These are phyloP conservation scores for Claviceps fusiformis DNA, from an alignment of 2,329 filamentous ascomycete genomes.

Conservation along the genomic window DNA sequence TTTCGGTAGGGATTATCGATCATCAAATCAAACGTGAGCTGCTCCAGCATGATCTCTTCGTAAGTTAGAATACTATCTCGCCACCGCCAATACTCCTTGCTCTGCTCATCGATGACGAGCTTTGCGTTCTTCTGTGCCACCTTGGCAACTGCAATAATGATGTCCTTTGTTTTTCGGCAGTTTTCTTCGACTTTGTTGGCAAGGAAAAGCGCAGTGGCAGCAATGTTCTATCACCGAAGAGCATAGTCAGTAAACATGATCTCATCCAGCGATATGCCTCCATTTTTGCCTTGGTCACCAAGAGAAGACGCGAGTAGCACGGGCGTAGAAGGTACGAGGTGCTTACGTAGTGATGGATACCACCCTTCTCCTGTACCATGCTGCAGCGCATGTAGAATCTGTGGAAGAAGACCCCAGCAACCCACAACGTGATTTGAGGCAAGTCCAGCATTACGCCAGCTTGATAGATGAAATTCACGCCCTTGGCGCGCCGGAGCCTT, in stretches of 20 bases:
- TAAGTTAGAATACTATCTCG: conserved; percentile 84
- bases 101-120: conserved; percentile 86
- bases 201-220: conserved; percentile 80
- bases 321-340: neutral
- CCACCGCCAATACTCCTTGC: conserved; percentile 98
- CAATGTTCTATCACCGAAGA: conserved; percentile 48
- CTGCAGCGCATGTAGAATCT: conserved; percentile 87
- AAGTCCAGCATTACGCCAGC: conserved; percentile 85
- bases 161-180: conserved; percentile 85
- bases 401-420: conserved; percentile 89
- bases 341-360: conserved; percentile 80
- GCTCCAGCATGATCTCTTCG: conserved; percentile 85
- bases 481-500: conserved; percentile 69
- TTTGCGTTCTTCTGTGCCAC: conserved; percentile 90
- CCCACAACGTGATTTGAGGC: conserved; percentile 82
- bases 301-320: neutral
- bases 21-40: conserved; percentile 85
- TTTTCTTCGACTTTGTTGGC: conserved; percentile 97
- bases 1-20: conserved; percentile 78
- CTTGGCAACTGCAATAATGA: conserved; percentile 86
- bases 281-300: neutral
- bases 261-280: neutral
- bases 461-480: conserved; percentile 92
- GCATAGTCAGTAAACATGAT: neutral
- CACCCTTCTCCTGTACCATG: conserved; percentile 60